Conservation (phyloP, 148 eudicot genomes). For the Gaultheria prostrata region DNA sequence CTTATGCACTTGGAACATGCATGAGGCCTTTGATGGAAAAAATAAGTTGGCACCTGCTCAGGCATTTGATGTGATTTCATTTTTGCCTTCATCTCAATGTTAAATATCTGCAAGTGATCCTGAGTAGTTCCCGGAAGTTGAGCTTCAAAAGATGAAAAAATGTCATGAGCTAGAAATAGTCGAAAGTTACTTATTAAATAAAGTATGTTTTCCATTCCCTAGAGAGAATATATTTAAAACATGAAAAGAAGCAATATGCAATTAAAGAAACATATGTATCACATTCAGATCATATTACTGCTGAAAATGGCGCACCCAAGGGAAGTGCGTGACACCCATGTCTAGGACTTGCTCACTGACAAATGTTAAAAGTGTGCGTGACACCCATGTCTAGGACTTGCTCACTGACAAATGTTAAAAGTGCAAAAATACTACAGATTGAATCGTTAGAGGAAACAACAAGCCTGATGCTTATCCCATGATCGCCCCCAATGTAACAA, state of each 20-base stretch:
- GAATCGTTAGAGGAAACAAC: neutral
- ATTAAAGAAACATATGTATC: neutral
- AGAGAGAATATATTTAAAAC: neutral
- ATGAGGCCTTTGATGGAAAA: neutral
- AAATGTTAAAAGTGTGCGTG: neutral
- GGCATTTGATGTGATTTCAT: slow-evolving; percentile 94
- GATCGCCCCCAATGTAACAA: neutral
- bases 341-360: neutral
- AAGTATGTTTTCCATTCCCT: neutral
- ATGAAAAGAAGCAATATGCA: neutral
- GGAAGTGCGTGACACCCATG: neutral
- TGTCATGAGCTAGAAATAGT: slow-evolving; percentile 13
- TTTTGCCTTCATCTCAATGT: slow-evolving; percentile 81
- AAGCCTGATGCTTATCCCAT: neutral
- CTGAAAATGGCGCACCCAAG: neutral
- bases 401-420: neutral
- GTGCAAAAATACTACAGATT: neutral
- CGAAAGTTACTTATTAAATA: neutral
- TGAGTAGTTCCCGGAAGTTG: slow-evolving; percentile 89
- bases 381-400: neutral
- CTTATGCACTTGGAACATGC: neutral
- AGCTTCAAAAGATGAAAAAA: slow-evolving; percentile 44
- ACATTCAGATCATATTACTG: neutral
- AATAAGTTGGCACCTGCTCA: slow-evolving; percentile 58
- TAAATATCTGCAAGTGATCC: slow-evolving; percentile 87